Conservation (phyloP, 108 stramenopile genomes). For the Pseudonitzschia multistriata region DNA sequence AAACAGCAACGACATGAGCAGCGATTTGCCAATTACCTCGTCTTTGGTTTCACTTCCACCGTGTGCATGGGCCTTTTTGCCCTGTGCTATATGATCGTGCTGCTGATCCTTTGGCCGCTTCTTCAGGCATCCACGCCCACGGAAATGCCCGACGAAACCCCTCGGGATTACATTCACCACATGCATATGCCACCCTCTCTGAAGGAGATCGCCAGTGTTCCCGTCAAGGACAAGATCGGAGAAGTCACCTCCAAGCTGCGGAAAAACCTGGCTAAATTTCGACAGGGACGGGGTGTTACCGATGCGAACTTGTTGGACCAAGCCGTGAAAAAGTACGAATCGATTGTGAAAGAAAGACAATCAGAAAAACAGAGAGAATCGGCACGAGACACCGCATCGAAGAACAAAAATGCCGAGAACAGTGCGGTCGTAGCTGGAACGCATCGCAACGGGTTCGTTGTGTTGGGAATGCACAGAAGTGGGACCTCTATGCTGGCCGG, state of each 20-base stretch:
- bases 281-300: slow-evolving; percentile 36
- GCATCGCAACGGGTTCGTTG: slow-evolving; percentile 56
- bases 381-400: not conserved
- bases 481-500: slow-evolving; percentile 83
- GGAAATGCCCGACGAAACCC: slow-evolving; percentile 9
- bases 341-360: slow-evolving; percentile 9
- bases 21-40: slow-evolving; percentile 45
- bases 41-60: slow-evolving; percentile 43
- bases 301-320: slow-evolving; percentile 41
- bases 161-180: slow-evolving; percentile 27
- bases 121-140: slow-evolving; percentile 19
- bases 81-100: slow-evolving; percentile 37
- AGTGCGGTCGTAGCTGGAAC: slow-evolving; percentile 6
- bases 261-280: slow-evolving; percentile 24
- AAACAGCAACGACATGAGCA: slow-evolving; percentile 19
- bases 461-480: slow-evolving; percentile 88
- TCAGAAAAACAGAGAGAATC: not conserved
- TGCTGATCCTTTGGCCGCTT: slow-evolving; percentile 41
- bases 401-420: not conserved
- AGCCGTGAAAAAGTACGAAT: slow-evolving; percentile 40
- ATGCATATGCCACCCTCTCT: slow-evolving; percentile 29
- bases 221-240: slow-evolving; percentile 25
- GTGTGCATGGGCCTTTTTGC: slow-evolving; percentile 41
- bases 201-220: slow-evolving; percentile 14
- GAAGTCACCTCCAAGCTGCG: slow-evolving; percentile 33